These are phyloP conservation scores for Raffaelea arxii DNA, from an alignment of 2,329 filamentous ascomycete species.

Conservation along the genomic window DNA sequence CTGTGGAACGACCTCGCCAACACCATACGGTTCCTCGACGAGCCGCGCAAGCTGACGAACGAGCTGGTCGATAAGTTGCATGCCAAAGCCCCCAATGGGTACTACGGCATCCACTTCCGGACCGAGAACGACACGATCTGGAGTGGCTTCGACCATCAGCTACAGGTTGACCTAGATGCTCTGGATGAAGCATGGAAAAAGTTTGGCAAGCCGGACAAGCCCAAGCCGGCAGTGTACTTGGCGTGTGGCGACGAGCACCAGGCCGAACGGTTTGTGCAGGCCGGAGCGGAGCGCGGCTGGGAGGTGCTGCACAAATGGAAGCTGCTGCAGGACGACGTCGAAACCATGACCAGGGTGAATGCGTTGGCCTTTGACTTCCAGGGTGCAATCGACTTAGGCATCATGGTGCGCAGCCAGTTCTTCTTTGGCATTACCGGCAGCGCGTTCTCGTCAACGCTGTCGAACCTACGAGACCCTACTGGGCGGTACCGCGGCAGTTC, in stretches of 20 bases:
- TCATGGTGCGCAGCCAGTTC: slow-evolving; percentile 19
- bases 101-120: slow-evolving; percentile 21
- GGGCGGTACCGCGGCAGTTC: slow-evolving; percentile 20
- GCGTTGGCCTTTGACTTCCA: slow-evolving; percentile 4
- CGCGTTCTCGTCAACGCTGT: slow-evolving; percentile 18
- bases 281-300: slow-evolving; percentile 18
- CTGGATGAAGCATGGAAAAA: slow-evolving; percentile 19
- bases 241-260: slow-evolving; percentile 21
- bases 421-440: slow-evolving; percentile 21
- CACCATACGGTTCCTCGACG: slow-evolving; percentile 18
- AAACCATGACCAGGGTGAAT: slow-evolving; percentile 9
- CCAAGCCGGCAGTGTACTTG: slow-evolving; percentile 19
- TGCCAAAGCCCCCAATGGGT: neutral
- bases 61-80: slow-evolving; percentile 13
- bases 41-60: slow-evolving; percentile 14
- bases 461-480: slow-evolving; percentile 19
- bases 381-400: slow-evolving; percentile 17
- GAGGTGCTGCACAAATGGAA: slow-evolving; percentile 21
- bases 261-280: slow-evolving; percentile 17
- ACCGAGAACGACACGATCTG: slow-evolving; percentile 23
- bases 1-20: slow-evolving; percentile 21
- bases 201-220: slow-evolving; percentile 5
- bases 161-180: slow-evolving; percentile 19
- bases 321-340: slow-evolving; percentile 10
- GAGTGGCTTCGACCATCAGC: slow-evolving; percentile 19